phyloP scores from a whole-genome alignment of 2,329 filamentous ascomycete species.

The Hypoxylon sp. region DNA sequence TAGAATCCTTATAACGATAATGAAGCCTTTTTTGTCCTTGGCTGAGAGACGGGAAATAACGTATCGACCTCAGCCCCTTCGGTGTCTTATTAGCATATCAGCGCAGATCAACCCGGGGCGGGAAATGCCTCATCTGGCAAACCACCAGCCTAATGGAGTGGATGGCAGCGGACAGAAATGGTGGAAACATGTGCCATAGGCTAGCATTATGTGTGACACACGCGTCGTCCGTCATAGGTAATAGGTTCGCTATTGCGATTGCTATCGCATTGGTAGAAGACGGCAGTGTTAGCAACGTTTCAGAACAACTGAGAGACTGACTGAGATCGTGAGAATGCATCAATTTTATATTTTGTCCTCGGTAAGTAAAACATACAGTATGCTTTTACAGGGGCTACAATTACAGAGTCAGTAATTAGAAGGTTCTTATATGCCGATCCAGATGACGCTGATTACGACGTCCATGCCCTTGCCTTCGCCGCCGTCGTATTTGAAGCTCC shows the following conservation, averaged over 20 bases:
- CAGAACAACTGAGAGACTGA: not conserved
- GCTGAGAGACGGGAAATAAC: not conserved
- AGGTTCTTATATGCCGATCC: slow-evolving; percentile 73
- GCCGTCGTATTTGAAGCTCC: slow-evolving; percentile 85
- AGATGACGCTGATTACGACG: slow-evolving; percentile 79
- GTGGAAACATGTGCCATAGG: not conserved
- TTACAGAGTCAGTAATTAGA: not conserved
- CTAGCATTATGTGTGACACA: not conserved
- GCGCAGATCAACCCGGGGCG: not conserved
- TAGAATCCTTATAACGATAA: not conserved
- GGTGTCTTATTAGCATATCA: not conserved
- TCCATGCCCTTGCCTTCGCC: slow-evolving; percentile 76
- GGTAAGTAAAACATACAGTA: slow-evolving; percentile 22
- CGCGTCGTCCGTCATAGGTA: not conserved
- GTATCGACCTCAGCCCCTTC: not conserved
- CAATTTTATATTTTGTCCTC: slow-evolving; percentile 21
- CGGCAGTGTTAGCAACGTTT: too few species aligned
- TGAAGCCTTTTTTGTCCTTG: not conserved
- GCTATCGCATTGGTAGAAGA: not conserved
- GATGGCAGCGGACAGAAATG: not conserved
- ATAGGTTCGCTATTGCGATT: not conserved
- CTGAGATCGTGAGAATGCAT: slow-evolving; percentile 4
- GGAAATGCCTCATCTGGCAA: not conserved
- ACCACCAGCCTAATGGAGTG: not conserved
- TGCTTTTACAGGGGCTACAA: slow-evolving; percentile 17